Base-by-base conservation (phyloP, 805 yeast species). In the Pichia nakasei region DNA sequence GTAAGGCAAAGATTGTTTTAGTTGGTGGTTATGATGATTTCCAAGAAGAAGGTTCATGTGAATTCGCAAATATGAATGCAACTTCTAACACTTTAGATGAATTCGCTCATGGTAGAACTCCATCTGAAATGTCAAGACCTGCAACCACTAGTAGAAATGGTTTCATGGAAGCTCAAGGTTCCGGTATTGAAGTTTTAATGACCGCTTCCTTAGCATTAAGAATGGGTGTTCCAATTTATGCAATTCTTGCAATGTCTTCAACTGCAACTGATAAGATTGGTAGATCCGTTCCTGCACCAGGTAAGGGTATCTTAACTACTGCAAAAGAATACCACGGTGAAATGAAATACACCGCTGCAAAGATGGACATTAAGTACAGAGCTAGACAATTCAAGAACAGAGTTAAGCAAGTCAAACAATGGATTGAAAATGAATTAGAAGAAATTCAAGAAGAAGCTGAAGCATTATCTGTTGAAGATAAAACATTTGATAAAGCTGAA, bases 21-120 rank as follows among this genome's bases (percentile, higher is more conserved):
- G 97, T 91, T 57, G 99, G 99, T 76, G 99, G 99, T 70, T 88
- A 85, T 66, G 99, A 93, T 72, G 99, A 93, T 61, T 89, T 93
- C 91, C 96, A 88, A 69, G 98, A 93, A 70, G 98, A 93, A 70
- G 97, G 97, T 55, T 88, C 97, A 47, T 84, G 79, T 60, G 99
- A 93, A 68, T 93, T 93, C 67, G 98, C 86, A 58, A 93, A 93
- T 73, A 93, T 93, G 99, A 89, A 89, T 60, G 98, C 98, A 38
- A 93, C 99, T 37, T 84, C 96, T 26, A 87, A 91, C 69, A 73
- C 97, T 22, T 61, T 77, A 47, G 86, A 81, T 48, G 99, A 93
- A 70, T 73, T 83, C 54, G 95, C 77, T 40, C 93, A 86, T 54
- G 99, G 99, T 52, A 86, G 99, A 73, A 86, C 97, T 42, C 97